Percentiles rank a stretch among this genome's conserved stretches.
Conservation (phyloP, 2,329 filamentous ascomycete species). For the Xylariaceae sp. region DNA sequence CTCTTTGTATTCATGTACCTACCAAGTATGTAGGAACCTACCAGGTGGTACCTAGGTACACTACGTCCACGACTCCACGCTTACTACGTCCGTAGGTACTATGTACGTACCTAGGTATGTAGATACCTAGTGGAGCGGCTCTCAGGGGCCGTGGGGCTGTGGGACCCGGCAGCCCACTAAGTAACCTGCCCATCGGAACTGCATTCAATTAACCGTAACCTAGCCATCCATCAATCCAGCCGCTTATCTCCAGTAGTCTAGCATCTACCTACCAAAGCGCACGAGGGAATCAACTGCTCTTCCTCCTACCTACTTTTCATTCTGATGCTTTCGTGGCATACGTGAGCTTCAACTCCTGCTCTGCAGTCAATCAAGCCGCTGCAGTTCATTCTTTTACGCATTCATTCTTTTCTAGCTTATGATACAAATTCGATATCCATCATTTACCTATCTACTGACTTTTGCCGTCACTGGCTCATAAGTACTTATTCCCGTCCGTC, state of each 20-base stretch:
- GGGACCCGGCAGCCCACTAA: too few species aligned
- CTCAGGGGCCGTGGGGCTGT: background rate
- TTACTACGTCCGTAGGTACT: too few species aligned
- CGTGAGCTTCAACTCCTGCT: background rate
- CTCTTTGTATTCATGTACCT: too few species aligned
- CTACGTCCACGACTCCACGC: too few species aligned
- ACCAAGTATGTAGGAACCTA: too few species aligned
- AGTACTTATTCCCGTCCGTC: slow-evolving; percentile 1
- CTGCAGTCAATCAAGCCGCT: background rate
- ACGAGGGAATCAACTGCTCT: background rate
- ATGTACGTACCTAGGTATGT: background rate
- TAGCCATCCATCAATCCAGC: background rate
- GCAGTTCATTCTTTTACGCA: background rate
- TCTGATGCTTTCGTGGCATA: background rate
- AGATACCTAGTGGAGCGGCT: too few species aligned
- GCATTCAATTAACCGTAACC: too few species aligned
- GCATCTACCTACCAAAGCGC: background rate
- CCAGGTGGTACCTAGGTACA: too few species aligned
- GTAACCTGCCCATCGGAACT: too few species aligned
- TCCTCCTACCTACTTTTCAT: background rate
- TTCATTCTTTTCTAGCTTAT: background rate
- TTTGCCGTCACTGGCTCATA: background rate
- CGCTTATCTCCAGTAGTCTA: background rate
- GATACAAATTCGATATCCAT: background rate
- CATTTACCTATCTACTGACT: background rate